Evolutionary conservation across 441 rosid genomes (phyloP).

Genomic region (Populus trichocarpa): DNA sequence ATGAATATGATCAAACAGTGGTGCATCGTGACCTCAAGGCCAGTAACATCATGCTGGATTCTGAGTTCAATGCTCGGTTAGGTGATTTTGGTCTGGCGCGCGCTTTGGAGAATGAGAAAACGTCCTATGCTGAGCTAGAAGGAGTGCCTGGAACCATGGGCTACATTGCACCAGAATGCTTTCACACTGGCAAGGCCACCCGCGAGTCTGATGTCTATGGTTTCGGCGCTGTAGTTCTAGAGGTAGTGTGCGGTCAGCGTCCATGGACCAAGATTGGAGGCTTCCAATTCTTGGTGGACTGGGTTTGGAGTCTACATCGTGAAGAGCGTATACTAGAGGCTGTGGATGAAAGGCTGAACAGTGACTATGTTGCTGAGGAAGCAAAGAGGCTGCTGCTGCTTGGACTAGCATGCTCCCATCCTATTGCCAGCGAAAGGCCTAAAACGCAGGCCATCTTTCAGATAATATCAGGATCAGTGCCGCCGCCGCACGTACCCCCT

Average conservation of each 20-base stretch:
- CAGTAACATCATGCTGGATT: not conserved
- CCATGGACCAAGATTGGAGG: not conserved
- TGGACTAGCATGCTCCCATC: not conserved
- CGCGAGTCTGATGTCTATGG: not conserved
- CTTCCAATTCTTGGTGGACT: not conserved
- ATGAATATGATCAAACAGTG: not conserved
- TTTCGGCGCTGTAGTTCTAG: not conserved
- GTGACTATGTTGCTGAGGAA: not conserved
- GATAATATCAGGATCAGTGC: constrained; percentile 33
- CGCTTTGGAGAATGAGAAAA: not conserved
- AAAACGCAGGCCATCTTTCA: constrained; percentile 18
- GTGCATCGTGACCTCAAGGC: constrained; percentile 3
- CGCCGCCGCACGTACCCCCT: constrained; percentile 33
- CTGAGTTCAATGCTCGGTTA: not conserved
- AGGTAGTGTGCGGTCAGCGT: not conserved
- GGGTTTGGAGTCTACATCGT: not conserved
- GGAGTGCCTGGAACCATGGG: not conserved
- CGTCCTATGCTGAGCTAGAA: not conserved
- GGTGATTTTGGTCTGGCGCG: not conserved
- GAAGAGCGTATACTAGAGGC: not conserved
- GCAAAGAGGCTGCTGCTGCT: not conserved
- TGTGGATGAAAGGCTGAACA: not conserved
- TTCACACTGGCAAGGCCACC: not conserved
- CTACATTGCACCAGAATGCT: not conserved
- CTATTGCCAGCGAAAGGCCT: not conserved